Evolutionary conservation across 805 yeast genomes (phyloP).

Genomic region (Schizosaccharomyces osmophilus): DNA sequence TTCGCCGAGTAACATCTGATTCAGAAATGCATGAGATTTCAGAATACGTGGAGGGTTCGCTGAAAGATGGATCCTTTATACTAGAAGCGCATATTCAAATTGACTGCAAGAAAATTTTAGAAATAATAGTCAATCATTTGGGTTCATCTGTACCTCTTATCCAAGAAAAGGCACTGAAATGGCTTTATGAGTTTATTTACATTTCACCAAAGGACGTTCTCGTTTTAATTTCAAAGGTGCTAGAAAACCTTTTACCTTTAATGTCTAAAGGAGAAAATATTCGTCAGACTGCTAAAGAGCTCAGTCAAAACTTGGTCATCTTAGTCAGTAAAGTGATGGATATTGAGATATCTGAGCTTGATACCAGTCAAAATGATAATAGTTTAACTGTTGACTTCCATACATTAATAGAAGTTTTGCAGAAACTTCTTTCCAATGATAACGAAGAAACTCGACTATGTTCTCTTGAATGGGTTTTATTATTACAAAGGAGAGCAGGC

Average conservation of each 20-base stretch:
- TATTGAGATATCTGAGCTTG: slow-evolving; percentile 7
- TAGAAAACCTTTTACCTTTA: slow-evolving; percentile 41
- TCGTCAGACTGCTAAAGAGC: slow-evolving; percentile 27
- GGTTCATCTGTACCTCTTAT: slow-evolving; percentile 53
- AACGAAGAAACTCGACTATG: slow-evolving; percentile 65
- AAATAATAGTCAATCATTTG: slow-evolving; percentile 56
- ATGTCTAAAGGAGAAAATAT: slow-evolving; percentile 30
- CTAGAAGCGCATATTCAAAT: slow-evolving; percentile 65
- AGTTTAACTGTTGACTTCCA: slow-evolving; percentile 22
- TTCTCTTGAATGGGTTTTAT: slow-evolving; percentile 69
- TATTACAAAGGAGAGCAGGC: slow-evolving; percentile 52
- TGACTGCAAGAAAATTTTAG: slow-evolving; percentile 29
- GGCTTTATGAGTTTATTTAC: slow-evolving; percentile 54
- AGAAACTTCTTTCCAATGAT: slow-evolving; percentile 45
- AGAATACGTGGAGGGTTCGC: slow-evolving; percentile 2
- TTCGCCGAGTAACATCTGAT: not conserved
- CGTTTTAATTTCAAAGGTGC: slow-evolving; percentile 47
- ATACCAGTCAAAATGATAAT: slow-evolving; percentile 5
- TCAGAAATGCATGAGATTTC: not conserved
- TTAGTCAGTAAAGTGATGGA: slow-evolving; percentile 23
- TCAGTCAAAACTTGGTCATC: slow-evolving; percentile 33
- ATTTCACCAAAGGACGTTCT: slow-evolving; percentile 56
- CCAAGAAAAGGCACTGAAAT: slow-evolving; percentile 51
- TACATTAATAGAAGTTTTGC: slow-evolving; percentile 43
- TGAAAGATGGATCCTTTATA: slow-evolving; percentile 31